Evolutionary conservation across 768 basidiomycete species (phyloP).

Genomic region (Clavaria fumosa): DNA sequence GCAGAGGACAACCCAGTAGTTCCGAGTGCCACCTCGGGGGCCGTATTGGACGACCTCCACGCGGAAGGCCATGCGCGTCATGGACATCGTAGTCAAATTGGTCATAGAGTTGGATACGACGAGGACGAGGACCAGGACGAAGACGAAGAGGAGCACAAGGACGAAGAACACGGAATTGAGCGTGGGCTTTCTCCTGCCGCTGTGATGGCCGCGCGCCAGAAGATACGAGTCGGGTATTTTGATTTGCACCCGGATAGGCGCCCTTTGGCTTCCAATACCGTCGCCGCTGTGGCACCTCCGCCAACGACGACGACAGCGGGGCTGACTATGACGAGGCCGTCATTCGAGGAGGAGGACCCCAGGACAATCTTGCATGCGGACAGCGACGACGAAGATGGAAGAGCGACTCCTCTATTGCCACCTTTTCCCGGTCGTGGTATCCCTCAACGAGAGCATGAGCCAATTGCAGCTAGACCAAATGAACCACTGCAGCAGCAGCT

Average conservation of each 20-base stretch:
- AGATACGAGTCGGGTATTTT: constrained; percentile 52
- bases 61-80: constrained; percentile 6
- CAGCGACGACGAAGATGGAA: constrained; percentile 22
- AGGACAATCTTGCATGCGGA: constrained; percentile 17
- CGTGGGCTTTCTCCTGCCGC: too few relatives aligned
- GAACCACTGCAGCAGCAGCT: constrained; percentile 12
- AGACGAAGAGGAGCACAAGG: constrained; percentile 14
- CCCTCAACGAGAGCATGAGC: too few relatives aligned
- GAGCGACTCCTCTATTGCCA: too few relatives aligned
- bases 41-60: constrained; percentile 14
- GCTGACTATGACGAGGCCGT: constrained; percentile 11
- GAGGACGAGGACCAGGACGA: constrained; percentile 8
- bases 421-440: too few relatives aligned
- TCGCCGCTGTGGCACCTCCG: too few relatives aligned
- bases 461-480: too few relatives aligned
- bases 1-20: constrained; percentile 33
- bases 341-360: constrained; percentile 23
- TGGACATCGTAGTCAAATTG: neutral
- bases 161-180: constrained; percentile 11
- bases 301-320: too few relatives aligned
- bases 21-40: constrained; percentile 23
- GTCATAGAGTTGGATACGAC: too few relatives aligned
- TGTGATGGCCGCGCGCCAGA: constrained; percentile 6
- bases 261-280: too few relatives aligned
- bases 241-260: constrained; percentile 66